phyloP scores from a whole-genome alignment of 805 yeast genomes.

The Yarrowia sp. region DNA sequence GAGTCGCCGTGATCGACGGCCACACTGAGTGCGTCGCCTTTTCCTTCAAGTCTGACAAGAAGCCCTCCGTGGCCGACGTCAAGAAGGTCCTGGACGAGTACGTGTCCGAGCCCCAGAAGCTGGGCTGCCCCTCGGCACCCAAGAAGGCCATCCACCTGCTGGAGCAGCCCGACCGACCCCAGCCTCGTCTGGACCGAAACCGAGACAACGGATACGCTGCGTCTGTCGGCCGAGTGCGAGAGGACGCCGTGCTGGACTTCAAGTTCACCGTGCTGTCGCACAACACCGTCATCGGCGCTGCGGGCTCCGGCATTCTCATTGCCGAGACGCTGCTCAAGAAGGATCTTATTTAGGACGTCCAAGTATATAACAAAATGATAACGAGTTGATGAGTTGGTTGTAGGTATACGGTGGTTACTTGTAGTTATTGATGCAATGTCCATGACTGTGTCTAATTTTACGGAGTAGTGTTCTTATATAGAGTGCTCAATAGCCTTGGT shows the following conservation, averaged over 20 bases:
- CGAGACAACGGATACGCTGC: slow-evolving; percentile 93
- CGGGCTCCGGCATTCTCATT: slow-evolving; percentile 95
- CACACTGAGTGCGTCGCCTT: slow-evolving; percentile 94
- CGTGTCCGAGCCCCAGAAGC: slow-evolving; percentile 74
- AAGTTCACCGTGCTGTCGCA: slow-evolving; percentile 98
- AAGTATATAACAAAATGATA: background rate
- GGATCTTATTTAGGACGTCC: slow-evolving; percentile 52
- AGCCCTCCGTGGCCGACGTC: slow-evolving; percentile 81
- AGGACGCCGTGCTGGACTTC: slow-evolving; percentile 87
- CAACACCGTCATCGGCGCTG: slow-evolving; percentile 97
- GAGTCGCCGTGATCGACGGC: slow-evolving; percentile 96
- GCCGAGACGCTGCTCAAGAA: slow-evolving; percentile 86
- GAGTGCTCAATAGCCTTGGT: no score
- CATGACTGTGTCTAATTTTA: no score
- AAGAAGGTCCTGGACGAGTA: slow-evolving; percentile 68
- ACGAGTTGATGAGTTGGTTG: background rate
- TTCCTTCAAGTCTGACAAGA: slow-evolving; percentile 74
- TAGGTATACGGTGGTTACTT: no score
- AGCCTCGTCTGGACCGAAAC: slow-evolving; percentile 95
- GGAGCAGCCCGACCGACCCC: slow-evolving; percentile 92
- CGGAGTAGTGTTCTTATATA: no score
- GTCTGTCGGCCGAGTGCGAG: slow-evolving; percentile 90
- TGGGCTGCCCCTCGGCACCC: slow-evolving; percentile 91
- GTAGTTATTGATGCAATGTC: no score
- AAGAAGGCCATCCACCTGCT: slow-evolving; percentile 85